Evolutionary conservation across 1,139 yeast genomes (phyloP).

Genomic region (Blastobotrys apis): DNA sequence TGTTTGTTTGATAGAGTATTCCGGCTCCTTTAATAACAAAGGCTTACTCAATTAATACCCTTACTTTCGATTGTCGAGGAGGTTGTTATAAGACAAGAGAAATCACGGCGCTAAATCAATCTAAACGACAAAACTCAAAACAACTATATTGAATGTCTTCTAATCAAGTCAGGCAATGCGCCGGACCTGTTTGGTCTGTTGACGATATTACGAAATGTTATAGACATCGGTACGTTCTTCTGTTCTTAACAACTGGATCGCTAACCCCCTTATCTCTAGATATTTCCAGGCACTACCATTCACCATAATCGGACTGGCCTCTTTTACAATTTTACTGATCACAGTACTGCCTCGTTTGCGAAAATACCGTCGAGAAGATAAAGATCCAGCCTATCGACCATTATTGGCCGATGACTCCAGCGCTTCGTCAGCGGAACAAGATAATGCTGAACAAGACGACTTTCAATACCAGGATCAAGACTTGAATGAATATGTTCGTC

Average conservation of each 20-base stretch:
- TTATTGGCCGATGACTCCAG: constrained; percentile 19
- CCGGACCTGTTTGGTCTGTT: constrained; percentile 28
- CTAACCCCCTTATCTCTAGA: constrained; percentile 16
- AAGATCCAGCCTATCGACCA: constrained; percentile 26
- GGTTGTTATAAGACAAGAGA: too few relatives aligned
- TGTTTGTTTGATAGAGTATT: too few relatives aligned
- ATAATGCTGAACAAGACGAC: constrained; percentile 7
- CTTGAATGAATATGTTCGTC: constrained; percentile 15
- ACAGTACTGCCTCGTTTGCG: constrained; percentile 20
- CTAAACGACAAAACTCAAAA: too few relatives aligned
- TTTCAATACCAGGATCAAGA: constrained; percentile 15
- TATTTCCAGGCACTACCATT: constrained; percentile 27
- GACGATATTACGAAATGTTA: constrained; percentile 31
- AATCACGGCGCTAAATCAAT: too few relatives aligned
- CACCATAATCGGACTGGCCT: constrained; percentile 18
- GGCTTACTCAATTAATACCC: too few relatives aligned
- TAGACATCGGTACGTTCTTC: constrained; percentile 27
- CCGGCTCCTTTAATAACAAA: too few relatives aligned
- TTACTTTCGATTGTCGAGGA: too few relatives aligned
- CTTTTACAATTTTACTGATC: constrained; percentile 19
- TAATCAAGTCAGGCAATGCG: constrained; percentile 15
- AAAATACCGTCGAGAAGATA: constrained; percentile 7
- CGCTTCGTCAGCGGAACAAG: constrained; percentile 12
- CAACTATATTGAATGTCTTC: not conserved
- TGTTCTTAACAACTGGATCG: not conserved